A percentile compares a stretch with the other conserved stretches of the same genome.
Conservation (phyloP, 495 filamentous ascomycete genomes). For the Penicillium pulvis region DNA sequence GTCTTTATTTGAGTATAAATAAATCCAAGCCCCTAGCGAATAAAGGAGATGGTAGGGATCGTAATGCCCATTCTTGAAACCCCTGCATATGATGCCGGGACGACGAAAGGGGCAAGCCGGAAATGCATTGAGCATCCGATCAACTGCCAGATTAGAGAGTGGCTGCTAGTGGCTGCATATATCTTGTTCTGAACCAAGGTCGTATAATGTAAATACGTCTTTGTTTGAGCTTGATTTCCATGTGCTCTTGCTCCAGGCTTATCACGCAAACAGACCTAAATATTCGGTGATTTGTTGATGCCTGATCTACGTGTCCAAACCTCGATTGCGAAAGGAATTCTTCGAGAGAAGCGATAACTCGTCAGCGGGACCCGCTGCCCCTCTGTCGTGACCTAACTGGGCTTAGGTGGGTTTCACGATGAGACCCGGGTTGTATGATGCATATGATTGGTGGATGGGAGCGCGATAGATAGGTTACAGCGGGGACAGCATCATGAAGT, state of each 20-base stretch:
- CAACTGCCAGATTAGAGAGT: conserved; percentile 18
- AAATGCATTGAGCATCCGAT: conserved; percentile 14
- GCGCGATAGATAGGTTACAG: neutral
- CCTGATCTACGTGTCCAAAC: conserved; percentile 9
- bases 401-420: conserved; percentile 30
- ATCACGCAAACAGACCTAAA: neutral
- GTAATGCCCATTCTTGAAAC: conserved; percentile 11
- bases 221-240: too few relatives aligned
- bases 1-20: neutral
- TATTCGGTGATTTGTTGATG: neutral
- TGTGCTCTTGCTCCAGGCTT: too few relatives aligned
- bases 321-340: conserved; percentile 2
- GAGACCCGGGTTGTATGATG: conserved; percentile 18
- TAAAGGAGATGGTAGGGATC: conserved; percentile 1
- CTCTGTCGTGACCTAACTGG: conserved; percentile 6
- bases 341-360: conserved; percentile 9
- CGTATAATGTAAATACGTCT: too few relatives aligned
- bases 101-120: conserved; percentile 31
- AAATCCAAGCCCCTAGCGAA: neutral
- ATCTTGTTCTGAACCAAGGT: too few relatives aligned
- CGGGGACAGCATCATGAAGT: neutral
- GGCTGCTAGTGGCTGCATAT: too few relatives aligned
- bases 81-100: conserved; percentile 15
- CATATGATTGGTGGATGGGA: conserved; percentile 3
- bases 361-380: conserved; percentile 25